Base-by-base conservation (phyloP, 192 early-diverging fungal species). In the Podila clonocystis region DNA sequence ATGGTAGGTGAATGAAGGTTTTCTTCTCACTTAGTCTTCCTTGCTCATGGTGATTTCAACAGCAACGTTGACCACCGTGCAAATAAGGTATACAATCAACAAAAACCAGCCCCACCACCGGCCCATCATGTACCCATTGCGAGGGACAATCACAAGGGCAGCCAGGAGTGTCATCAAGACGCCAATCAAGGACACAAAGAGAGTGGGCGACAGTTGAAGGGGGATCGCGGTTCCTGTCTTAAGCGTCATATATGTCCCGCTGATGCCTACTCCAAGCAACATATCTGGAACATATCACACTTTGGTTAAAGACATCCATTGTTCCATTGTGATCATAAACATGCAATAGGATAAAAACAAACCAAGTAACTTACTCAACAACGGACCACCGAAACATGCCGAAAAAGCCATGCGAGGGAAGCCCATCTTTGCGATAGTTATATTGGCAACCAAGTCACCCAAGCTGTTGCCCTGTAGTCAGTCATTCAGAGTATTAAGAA, bases 371-470 rank as follows among this genome's bases (percentile, higher is more conserved):
- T 76, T 87, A 93, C 91, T 97, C 33, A 99, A 80, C 89, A 99
- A 92, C 20, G 97, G 97, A 17, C 93, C 89, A 30, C 96, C 96
- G 84, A 95, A 97, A 63, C 96, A 98, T 0, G 97, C 97, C 28
- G 93, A 93, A 50, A 99, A 89, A 1, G 97, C 97, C 96, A 99
- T 99, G 65, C 92, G 88, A 22, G 97, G 95, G 72, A 89, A 96
- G 3, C 97, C 96, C 93, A 95, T 93, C 67, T 86, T 88, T 4
- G 97, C 95, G 63, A 99, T 94, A 26, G 93, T 94, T 24, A 96
- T 84, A 75, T 99, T 97, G 13, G 97, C 96, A 28, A 98, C 93
- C 65, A 99, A 87, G 69, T 99, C 97, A 62, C 94, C 94, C 28
- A 95, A 79, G 67, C 93, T 93, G 74, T 94, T 93, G 20, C 93